Evolutionary conservation across 345 rosid species (phyloP), one percentile per base, ranked within the genome.

Genomic region (Boechera divaricarpa): DNA sequence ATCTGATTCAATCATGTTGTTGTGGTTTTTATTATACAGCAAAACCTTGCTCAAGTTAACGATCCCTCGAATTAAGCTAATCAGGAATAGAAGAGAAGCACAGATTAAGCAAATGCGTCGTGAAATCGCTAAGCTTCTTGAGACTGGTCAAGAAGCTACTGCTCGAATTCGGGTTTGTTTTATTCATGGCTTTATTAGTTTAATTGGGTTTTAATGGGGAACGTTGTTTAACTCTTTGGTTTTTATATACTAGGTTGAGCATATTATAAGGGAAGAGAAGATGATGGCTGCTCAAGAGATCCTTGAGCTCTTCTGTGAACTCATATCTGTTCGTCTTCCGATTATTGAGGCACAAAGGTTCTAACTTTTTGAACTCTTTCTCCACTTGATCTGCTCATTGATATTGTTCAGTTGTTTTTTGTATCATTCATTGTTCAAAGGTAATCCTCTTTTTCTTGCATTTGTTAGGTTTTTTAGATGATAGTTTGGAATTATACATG

Each of bases 241-340:
- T 28, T 73, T 61, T 63, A 1, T 73, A 42, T 67, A 2, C 42
- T 82, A 95, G 99, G 98, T 95, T 64, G 99, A 95, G 78, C 97
- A 95, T 85, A 86, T 95, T 59, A 79, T 92, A 55, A 86, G 99
- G 66, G 99, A 95, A 86, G 98, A 95, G 84, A 95, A 92, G 72
- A 92, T 89, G 98, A 91, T 91, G 98, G 98, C 94, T 71, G 98
- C 98, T 65, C 99, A 95, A 80, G 99, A 95, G 88, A 86, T 95
- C 66, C 73, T 92, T 63, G 99, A 95, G 81, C 87, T 95, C 21
- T 95, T 89, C 63, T 86, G 91, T 45, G 96, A 95, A 81, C 96
- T 95, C 26, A 87, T 95, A 6, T 76, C 88, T 36, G 98, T 92
- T 55, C 98, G 99, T 31, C 97, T 95, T 83, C 99, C 98, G 0